Base-by-base conservation (phyloP, 352 stramenopile genomes). In the Phytophthora pseudosyringae region DNA sequence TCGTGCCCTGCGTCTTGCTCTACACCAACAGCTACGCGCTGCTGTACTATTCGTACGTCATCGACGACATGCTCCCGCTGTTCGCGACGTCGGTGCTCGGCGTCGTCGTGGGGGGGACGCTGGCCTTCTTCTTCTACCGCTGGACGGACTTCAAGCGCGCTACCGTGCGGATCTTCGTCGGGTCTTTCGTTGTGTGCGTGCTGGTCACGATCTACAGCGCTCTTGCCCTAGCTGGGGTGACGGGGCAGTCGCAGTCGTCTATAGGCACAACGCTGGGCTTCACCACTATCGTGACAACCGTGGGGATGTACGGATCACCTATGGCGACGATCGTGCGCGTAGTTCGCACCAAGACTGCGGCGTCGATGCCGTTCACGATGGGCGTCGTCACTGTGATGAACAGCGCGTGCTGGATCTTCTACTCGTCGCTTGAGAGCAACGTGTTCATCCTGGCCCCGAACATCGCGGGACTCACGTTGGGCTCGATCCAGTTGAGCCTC, bases 281-380 rank as follows among this genome's bases (percentile, higher is more conserved):
- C 50, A 64, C 81, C 28, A 74, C 68, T 2, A 77, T 86, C 7
- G 68, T 59, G 1, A 82, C 77, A 1, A 86, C 71, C 16, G 51
- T 85, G 10, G 33, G 78, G 8, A 50, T 88, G 36, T 90, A 85
- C 48, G 64, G 66, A n/a, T 88, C 79, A 1, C 81, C 79, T 2
- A 79, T 91, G 51, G 69, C 69, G 5, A 76, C 65, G 11, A 76
- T 89, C 32, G 61, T 59, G 26, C 56, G 65, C 0, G 67, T 75
- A 0, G 3, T 71, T 3, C 38, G 3, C 4, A 71, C 67, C 32
- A 75, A 71, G 31, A 67, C 60, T 1, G 44, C 61, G 11, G 55
- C 61, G 1, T 68, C 54, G 0, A 70, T 75, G 36, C 61, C 67
- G 4, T 64, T 75, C 15, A 64, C 44, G 1, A 50, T 75, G 54